Conservation (phyloP, 179 eudicot species). For the Patellifolia procumbens region DNA sequence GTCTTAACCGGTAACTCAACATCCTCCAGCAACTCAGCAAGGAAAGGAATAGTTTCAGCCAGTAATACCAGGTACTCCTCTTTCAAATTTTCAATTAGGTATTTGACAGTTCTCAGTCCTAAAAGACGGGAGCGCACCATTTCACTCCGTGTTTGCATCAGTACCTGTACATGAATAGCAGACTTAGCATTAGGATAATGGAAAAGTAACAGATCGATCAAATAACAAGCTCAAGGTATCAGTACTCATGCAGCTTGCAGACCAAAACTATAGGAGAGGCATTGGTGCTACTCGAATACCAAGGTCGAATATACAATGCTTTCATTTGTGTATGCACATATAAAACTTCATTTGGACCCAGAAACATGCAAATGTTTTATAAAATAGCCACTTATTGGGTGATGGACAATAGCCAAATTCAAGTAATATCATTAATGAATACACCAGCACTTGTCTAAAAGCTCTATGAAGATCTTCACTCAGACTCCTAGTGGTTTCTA, state of each 20-base stretch:
- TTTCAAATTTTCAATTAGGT: constrained; percentile 76
- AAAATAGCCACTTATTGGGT: too few relatives aligned
- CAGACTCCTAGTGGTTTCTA: too few relatives aligned
- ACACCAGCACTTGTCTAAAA: too few relatives aligned
- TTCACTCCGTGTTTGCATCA: constrained; percentile 92
- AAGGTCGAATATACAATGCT: not conserved
- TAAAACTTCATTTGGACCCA: not conserved
- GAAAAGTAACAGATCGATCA: not conserved
- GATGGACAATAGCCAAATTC: not conserved
- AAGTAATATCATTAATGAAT: too few relatives aligned
- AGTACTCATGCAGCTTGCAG: not conserved
- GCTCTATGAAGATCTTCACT: too few relatives aligned
- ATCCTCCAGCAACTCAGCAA: constrained; percentile 88
- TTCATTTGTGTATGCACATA: not conserved
- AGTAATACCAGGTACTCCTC: constrained; percentile 82
- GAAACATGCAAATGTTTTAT: not conserved
- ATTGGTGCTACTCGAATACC: not conserved
- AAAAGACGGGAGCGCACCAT: constrained; percentile 65
- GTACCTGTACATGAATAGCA: constrained; percentile 48
- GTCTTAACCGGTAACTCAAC: constrained; percentile 76
- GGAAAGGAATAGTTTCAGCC: constrained; percentile 93
- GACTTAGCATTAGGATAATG: not conserved
- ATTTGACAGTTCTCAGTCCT: constrained; percentile 72
- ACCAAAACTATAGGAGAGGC: not conserved
- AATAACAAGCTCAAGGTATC: not conserved